Conservation (phyloP, 179 eudicot genomes). For the Patellifolia procumbens region DNA sequence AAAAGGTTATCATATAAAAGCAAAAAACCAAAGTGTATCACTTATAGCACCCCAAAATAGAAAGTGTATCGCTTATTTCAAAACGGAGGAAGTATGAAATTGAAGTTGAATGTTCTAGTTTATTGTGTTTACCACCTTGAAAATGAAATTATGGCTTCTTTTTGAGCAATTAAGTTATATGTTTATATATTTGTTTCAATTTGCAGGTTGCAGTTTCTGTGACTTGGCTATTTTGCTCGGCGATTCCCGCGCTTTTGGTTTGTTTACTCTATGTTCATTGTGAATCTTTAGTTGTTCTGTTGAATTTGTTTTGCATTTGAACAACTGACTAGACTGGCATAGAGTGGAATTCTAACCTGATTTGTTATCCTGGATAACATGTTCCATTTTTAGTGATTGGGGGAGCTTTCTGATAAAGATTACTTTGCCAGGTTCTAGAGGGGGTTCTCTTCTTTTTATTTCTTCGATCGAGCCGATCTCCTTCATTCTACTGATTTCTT, state of each 20-base stretch:
- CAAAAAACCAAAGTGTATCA: too few species aligned
- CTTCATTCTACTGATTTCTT: too few species aligned
- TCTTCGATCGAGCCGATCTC: too few species aligned
- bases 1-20: too few species aligned
- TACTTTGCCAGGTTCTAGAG: too few species aligned
- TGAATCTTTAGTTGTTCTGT: background rate
- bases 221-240: slow-evolving; percentile 73
- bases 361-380: background rate
- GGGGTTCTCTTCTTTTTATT: too few species aligned
- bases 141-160: background rate
- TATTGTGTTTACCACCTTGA: background rate
- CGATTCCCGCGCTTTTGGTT: slow-evolving; percentile 86
- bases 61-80: too few species aligned
- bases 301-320: background rate
- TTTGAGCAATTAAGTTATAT: background rate
- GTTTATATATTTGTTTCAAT: slow-evolving; percentile 3
- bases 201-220: slow-evolving; percentile 74
- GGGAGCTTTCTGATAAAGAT: background rate
- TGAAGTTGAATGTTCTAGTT: background rate
- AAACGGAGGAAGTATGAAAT: too few species aligned
- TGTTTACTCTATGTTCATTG: slow-evolving; percentile 17
- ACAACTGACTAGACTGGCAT: background rate
- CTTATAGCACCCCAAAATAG: too few species aligned
- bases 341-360: background rate
- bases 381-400: background rate